Evolutionary conservation across 331 rosid genomes (phyloP).

Genomic region (Prunus yedoensis): DNA sequence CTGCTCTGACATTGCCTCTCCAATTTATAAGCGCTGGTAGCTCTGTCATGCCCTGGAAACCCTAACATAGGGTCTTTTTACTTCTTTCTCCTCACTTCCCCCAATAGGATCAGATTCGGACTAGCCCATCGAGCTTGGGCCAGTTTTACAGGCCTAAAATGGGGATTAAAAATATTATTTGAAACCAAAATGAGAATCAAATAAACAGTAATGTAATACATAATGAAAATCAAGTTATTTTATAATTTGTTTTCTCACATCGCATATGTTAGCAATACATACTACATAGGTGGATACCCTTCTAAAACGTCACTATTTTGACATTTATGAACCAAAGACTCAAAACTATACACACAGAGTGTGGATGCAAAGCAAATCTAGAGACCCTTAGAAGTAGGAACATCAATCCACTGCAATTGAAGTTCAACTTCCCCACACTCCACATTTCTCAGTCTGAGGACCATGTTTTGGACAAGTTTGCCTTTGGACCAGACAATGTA

Average conservation of each 20-base stretch:
- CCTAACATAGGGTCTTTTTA: too few relatives aligned
- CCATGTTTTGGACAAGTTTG: slow-evolving; percentile 35
- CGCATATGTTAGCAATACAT: background rate
- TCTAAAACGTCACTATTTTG: background rate
- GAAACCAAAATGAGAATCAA: background rate
- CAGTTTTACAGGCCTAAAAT: too few relatives aligned
- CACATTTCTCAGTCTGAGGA: slow-evolving; percentile 41
- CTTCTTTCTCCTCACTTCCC: too few relatives aligned
- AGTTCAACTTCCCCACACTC: slow-evolving; percentile 48
- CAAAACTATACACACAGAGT: background rate
- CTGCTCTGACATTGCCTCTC: too few relatives aligned
- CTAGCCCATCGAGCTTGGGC: too few relatives aligned
- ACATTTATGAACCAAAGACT: background rate
- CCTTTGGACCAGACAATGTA: slow-evolving; percentile 29
- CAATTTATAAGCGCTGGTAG: too few relatives aligned
- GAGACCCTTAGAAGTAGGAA: slow-evolving; percentile 29
- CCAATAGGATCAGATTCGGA: too few relatives aligned
- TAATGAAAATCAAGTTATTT: background rate
- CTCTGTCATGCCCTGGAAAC: too few relatives aligned
- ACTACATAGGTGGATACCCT: background rate
- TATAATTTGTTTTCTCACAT: background rate
- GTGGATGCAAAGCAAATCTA: background rate
- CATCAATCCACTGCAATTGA: slow-evolving; percentile 41
- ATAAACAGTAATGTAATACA: background rate
- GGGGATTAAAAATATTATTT: too few relatives aligned